phyloP scores from a whole-genome alignment of 164 flowering plant species.

The Umbilicus rupestris region DNA sequence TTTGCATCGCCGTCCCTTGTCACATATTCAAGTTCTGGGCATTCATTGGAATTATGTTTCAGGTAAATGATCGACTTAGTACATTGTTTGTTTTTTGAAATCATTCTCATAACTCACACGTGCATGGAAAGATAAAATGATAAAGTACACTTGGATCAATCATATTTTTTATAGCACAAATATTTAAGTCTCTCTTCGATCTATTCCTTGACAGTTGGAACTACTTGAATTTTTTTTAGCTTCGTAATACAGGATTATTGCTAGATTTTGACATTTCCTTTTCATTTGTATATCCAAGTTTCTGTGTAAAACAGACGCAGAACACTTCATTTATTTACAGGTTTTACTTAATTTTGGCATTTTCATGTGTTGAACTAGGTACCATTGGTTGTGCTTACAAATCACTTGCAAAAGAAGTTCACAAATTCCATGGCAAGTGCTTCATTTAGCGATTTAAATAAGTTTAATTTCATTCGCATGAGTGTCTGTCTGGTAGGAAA shows the following conservation, averaged over 20 bases:
- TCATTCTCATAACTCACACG: not conserved
- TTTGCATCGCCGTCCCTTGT: slow-evolving; percentile 92
- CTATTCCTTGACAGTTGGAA: not conserved
- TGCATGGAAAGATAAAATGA: not conserved
- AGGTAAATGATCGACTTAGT: slow-evolving; percentile 33
- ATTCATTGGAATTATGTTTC: slow-evolving; percentile 80
- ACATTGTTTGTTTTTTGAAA: not conserved
- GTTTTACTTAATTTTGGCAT: not conserved
- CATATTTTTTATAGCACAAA: not conserved
- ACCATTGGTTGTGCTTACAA: slow-evolving; percentile 79
- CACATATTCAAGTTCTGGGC: slow-evolving; percentile 95
- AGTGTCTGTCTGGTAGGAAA: not conserved
- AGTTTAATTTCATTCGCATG: not conserved
- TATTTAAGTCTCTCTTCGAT: not conserved
- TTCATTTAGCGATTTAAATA: not conserved
- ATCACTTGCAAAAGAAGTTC: slow-evolving; percentile 63
- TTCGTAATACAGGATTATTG: no score
- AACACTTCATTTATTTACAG: not conserved
- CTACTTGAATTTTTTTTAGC: no score
- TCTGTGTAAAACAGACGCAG: not conserved
- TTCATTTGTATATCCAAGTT: not conserved
- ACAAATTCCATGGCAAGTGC: slow-evolving; percentile 58
- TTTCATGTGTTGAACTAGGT: slow-evolving; percentile 34
- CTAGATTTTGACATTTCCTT: not conserved
- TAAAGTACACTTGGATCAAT: not conserved